Evolutionary conservation across 768 basidiomycete genomes (phyloP).

Genomic region (Boletus tomentosulus): DNA sequence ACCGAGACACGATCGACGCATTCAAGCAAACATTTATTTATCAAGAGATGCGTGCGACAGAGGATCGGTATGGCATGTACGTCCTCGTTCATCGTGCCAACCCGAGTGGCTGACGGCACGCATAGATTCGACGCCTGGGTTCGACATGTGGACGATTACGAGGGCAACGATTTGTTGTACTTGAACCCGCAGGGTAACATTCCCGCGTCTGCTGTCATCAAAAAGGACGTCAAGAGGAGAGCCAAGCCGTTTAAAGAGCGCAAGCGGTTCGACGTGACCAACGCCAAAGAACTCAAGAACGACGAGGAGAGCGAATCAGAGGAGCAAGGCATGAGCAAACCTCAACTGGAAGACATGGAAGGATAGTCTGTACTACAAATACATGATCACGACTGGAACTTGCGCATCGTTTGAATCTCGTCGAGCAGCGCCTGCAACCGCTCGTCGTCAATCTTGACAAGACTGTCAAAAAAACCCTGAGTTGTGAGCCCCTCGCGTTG

Average conservation of each 20-base stretch:
- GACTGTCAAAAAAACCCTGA: slow-evolving; percentile 29
- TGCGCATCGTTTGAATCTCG: slow-evolving; percentile 87
- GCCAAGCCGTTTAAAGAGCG: slow-evolving; percentile 64
- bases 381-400: slow-evolving; percentile 67
- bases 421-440: slow-evolving; percentile 74
- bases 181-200: slow-evolving; percentile 76
- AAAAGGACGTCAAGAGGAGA: slow-evolving; percentile 48
- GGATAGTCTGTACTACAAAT: slow-evolving; percentile 25
- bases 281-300: slow-evolving; percentile 25
- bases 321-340: slow-evolving; percentile 39
- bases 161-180: slow-evolving; percentile 74
- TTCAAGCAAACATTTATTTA: slow-evolving; percentile 91
- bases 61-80: slow-evolving; percentile 73
- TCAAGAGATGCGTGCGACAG: slow-evolving; percentile 78
- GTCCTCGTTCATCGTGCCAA: slow-evolving; percentile 27
- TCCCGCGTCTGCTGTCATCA: slow-evolving; percentile 64
- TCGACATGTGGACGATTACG: slow-evolving; percentile 67
- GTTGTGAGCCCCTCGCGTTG: not conserved
- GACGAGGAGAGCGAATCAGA: slow-evolving; percentile 42
- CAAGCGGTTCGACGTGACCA: slow-evolving; percentile 62
- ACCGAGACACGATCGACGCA: slow-evolving; percentile 62
- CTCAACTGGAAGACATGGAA: slow-evolving; percentile 49
- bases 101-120: not conserved
- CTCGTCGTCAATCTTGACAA: slow-evolving; percentile 88
- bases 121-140: slow-evolving; percentile 83